Conservation (phyloP, 2,329 filamentous ascomycete species). For the Xylaria sp. region DNA sequence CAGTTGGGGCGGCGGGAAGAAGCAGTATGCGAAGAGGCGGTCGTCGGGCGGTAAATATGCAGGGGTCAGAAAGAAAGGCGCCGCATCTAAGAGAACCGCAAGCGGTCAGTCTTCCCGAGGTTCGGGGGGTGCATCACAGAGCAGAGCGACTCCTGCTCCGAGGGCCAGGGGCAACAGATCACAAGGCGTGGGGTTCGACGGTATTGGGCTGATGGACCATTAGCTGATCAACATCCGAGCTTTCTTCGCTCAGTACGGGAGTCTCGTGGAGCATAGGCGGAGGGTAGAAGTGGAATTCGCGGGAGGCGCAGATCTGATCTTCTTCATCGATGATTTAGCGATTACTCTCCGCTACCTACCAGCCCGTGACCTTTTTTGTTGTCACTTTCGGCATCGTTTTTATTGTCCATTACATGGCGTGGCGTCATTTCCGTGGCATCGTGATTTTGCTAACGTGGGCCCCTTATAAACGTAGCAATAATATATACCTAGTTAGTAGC, state of each 20-base stretch:
- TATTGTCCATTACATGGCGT: conserved; percentile 1
- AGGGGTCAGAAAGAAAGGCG: conserved; percentile 33
- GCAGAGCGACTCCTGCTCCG: conserved; percentile 1
- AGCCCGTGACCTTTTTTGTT: too few species aligned
- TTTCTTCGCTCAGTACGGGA: neutral
- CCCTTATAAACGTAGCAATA: neutral
- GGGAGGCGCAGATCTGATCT: neutral
- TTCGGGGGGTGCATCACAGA: conserved; percentile 8
- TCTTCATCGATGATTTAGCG: conserved; percentile 13
- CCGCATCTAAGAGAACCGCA: conserved; percentile 16
- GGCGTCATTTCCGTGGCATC: conserved; percentile 8
- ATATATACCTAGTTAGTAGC: neutral
- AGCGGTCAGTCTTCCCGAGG: conserved; percentile 24
- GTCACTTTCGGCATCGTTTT: conserved; percentile 2
- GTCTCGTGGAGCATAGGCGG: neutral
- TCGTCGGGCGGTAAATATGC: conserved; percentile 26
- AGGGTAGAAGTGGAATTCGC: neutral
- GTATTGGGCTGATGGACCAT: conserved; percentile 42
- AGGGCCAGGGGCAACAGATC: conserved; percentile 23
- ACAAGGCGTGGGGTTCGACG: conserved; percentile 33
- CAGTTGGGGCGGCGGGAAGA: conserved; percentile 34
- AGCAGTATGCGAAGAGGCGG: conserved; percentile 25
- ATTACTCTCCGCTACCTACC: conserved; percentile 1
- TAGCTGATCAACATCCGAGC: conserved; percentile 18
- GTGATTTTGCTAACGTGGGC: neutral